phyloP scores from a whole-genome alignment of 2,329 filamentous ascomycete species.

The Trichocomaceae sp. region DNA sequence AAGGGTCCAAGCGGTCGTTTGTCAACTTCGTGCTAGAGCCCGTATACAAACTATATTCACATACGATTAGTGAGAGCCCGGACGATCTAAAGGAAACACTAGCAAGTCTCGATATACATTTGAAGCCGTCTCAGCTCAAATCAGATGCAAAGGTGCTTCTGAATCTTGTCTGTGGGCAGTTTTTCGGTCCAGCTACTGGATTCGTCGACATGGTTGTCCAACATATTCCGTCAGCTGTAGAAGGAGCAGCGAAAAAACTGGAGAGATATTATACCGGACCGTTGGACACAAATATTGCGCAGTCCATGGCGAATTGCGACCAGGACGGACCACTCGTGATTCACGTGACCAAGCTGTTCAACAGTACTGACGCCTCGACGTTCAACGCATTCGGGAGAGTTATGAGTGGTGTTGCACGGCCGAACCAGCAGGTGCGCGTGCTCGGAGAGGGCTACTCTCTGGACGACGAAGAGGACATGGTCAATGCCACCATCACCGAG shows the following conservation, averaged over 20 bases:
- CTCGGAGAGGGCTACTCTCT: constrained; percentile 92
- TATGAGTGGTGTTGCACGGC: constrained; percentile 80
- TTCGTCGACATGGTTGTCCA: constrained; percentile 94
- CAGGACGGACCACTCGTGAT: constrained; percentile 88
- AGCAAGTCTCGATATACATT: constrained; percentile 67
- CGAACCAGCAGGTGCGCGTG: constrained; percentile 77
- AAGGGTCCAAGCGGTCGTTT: constrained; percentile 75
- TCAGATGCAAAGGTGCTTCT: constrained; percentile 83
- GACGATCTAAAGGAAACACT: constrained; percentile 76
- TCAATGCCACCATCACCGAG: constrained; percentile 70
- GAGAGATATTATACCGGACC: constrained; percentile 90
- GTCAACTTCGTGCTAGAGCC: constrained; percentile 93
- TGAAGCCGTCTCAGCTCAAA: constrained; percentile 91
- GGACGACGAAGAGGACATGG: constrained; percentile 98
- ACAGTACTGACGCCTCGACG: constrained; percentile 77
- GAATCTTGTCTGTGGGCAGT: constrained; percentile 85
- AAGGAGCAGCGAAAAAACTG: constrained; percentile 68
- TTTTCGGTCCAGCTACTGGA: constrained; percentile 81
- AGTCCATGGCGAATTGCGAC: constrained; percentile 74
- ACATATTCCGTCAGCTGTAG: constrained; percentile 79
- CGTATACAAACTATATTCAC: constrained; percentile 94
- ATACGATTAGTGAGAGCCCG: constrained; percentile 85
- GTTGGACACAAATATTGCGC: constrained; percentile 70
- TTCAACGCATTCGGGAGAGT: constrained; percentile 90
- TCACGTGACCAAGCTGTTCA: constrained; percentile 90